Conservation (phyloP, 106 monocot genomes). For the Dendrobium catenatum region DNA sequence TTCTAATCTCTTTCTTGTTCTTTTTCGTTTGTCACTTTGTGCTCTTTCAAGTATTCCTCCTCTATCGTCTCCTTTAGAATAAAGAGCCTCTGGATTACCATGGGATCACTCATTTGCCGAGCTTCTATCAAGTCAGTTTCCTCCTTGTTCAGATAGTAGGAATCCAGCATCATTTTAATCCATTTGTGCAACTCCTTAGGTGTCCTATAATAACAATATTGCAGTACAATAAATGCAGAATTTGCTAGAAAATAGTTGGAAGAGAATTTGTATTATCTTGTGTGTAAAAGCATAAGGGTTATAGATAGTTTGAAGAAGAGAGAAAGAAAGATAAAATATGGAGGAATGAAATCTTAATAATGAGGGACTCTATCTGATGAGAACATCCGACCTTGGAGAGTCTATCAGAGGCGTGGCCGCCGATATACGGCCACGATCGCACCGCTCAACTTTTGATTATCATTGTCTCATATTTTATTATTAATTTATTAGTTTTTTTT, state of each 20-base stretch:
- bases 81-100: slow-evolving; percentile 83
- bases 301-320: no score
- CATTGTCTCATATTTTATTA: no score
- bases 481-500: no score
- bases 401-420: no score
- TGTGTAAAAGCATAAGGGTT: no score
- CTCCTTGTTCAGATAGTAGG: slow-evolving; percentile 80
- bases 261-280: no score
- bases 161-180: slow-evolving; percentile 86
- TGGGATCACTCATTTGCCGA: slow-evolving; percentile 62
- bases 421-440: no score
- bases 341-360: no score
- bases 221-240: not conserved
- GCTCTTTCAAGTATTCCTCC: slow-evolving; percentile 72
- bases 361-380: no score
- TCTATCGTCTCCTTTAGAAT: slow-evolving; percentile 81
- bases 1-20: not conserved
- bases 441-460: no score
- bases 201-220: slow-evolving; percentile 38
- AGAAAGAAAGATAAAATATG: no score
- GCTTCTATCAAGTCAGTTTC: slow-evolving; percentile 78
- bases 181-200: slow-evolving; percentile 95
- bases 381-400: no score
- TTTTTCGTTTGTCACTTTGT: slow-evolving; percentile 13
- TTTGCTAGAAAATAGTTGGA: not conserved